Percentiles rank a stretch among this genome's conserved stretches.
These are phyloP conservation scores for Holtermannia corniformis DNA, from an alignment of 768 basidiomycete species.

Conservation along the genomic window DNA sequence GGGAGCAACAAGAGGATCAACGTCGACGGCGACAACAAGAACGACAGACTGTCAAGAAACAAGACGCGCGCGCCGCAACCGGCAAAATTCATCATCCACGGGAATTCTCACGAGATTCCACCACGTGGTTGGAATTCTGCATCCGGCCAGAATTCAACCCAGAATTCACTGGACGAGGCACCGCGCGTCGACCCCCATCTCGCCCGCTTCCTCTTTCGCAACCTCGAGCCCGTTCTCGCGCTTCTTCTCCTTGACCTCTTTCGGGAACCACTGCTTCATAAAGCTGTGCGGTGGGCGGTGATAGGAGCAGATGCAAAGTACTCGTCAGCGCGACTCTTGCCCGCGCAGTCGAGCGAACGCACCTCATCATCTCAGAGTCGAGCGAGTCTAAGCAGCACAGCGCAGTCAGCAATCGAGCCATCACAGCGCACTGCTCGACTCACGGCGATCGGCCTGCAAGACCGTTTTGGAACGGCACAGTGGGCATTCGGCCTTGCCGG, in stretches of 20 bases:
- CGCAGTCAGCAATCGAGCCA: neutral
- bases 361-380: slow-evolving; percentile 39
- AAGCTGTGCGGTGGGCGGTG: slow-evolving; percentile 50
- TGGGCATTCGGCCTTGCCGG: slow-evolving; percentile 65
- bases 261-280: slow-evolving; percentile 86
- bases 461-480: slow-evolving; percentile 74
- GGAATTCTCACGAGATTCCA: too few species aligned
- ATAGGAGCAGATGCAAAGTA: neutral
- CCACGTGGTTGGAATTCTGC: too few species aligned
- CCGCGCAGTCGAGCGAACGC: slow-evolving; percentile 8
- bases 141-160: too few species aligned
- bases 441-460: slow-evolving; percentile 63
- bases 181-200: slow-evolving; percentile 49
- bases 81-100: too few species aligned
- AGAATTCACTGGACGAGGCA: neutral
- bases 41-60: too few species aligned
- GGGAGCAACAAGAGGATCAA: too few species aligned
- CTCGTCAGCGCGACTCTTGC: neutral
- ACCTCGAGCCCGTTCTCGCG: slow-evolving; percentile 68
- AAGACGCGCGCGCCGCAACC: too few species aligned
- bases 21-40: too few species aligned
- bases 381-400: slow-evolving; percentile 19
- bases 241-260: slow-evolving; percentile 65
- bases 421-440: slow-evolving; percentile 31
- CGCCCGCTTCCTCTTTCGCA: slow-evolving; percentile 56